Evolutionary conservation across 2,329 filamentous ascomycete genomes (phyloP), one percentile per base, ranked within the genome.

Genomic region (Verticillium isaacii): DNA sequence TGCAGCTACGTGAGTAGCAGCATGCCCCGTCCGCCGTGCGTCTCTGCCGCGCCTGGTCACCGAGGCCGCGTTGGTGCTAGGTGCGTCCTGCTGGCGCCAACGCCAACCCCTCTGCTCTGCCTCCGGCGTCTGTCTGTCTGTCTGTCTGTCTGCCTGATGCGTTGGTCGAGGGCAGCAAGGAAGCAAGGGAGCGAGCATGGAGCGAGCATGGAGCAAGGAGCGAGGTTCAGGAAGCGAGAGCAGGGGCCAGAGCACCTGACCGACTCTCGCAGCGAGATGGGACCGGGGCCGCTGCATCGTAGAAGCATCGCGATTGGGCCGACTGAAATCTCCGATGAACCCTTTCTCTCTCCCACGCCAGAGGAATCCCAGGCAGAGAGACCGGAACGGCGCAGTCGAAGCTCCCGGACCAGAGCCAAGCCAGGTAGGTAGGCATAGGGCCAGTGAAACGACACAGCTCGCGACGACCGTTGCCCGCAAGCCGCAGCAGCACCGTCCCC

Each of bases 391-490:
- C 17, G 15, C 39, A 15, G 39, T n/a, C 39, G 39, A 45, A 45
- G 39, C 45, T 25, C 19, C 45, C 34, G 9, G 14, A 36, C 34
- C 34, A 23, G 64, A 65, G 62, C 29, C 25, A 25, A 55, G 61
- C 59, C 57, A 61, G 58, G n/a, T 15, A 55, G 61, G 55, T 55
- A 61, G 58, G n/a, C 12, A n/a, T 23, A n/a, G 19, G 37, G 50
- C 57, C 23, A 56, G n/a, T 50, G 45, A 50, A 50, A 50, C 45
- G 45, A 8, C 19, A 25, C n/a, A 50, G 45, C 45, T 23, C n/a
- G 45, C 23, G 45, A 50, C 19, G 12, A 19, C 25, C 19, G 12
- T 7, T 50, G 8, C 19, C n/a, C 8, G 6, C 23, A 54, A 45
- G 59, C 54, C 57, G 54, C 54, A 41, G 54, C 34, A 45, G 34